phyloP scores from a whole-genome alignment of 2,329 filamentous ascomycete genomes.

The Hypoxylon sp. region DNA sequence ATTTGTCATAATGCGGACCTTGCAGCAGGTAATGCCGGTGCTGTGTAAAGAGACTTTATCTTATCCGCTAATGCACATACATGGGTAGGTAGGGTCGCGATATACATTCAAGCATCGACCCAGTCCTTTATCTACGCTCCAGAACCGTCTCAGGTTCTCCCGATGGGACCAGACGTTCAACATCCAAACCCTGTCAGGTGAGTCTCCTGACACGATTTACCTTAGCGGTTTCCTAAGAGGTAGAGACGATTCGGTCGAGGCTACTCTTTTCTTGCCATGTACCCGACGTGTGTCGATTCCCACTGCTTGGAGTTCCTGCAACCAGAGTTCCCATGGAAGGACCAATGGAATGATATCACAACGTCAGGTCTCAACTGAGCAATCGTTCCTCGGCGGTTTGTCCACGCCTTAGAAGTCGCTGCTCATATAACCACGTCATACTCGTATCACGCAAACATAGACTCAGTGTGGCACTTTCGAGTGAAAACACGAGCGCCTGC shows the following conservation, averaged over 20 bases:
- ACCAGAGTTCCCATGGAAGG: not conserved
- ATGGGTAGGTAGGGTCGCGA: too few relatives aligned
- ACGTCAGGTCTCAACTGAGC: not conserved
- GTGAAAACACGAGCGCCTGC: slow-evolving; percentile 11
- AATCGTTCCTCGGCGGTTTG: not conserved
- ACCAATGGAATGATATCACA: not conserved
- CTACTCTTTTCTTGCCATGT: not conserved
- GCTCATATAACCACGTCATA: slow-evolving; percentile 23
- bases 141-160: too few relatives aligned
- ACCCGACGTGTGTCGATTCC: not conserved
- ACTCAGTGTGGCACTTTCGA: slow-evolving; percentile 14
- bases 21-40: too few relatives aligned
- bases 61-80: too few relatives aligned
- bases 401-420: slow-evolving; percentile 1
- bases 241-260: not conserved
- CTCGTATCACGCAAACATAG: slow-evolving; percentile 29
- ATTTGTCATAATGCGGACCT: too few relatives aligned
- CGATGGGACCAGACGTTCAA: too few relatives aligned
- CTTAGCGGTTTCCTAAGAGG: not conserved
- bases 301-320: not conserved
- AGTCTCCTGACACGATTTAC: too few relatives aligned
- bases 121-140: too few relatives aligned
- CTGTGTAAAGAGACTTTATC: too few relatives aligned
- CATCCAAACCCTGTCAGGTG: too few relatives aligned
- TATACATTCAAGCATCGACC: too few relatives aligned